A percentile compares a stretch with the other conserved stretches of the same genome.
Conservation (phyloP, 129 eudicot genomes). For the Saussurea involucrata region DNA sequence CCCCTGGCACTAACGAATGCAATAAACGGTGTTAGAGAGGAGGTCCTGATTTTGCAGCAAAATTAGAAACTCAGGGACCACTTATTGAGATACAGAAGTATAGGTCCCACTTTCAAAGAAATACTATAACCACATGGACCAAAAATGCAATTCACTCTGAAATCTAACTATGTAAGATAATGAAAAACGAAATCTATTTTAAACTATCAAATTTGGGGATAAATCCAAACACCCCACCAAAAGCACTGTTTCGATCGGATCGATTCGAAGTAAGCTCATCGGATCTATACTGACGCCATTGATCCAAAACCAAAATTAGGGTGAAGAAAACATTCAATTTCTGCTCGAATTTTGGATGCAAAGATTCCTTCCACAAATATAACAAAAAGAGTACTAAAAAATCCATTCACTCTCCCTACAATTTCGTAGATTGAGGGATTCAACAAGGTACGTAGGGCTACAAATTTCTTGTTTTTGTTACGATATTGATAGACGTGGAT, state of each 20-base stretch:
- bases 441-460: constrained; percentile 4
- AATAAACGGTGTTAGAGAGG: too few relatives aligned
- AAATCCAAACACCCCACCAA: neutral
- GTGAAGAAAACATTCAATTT: neutral
- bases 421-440: neutral
- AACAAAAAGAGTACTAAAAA: neutral
- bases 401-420: neutral
- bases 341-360: neutral
- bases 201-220: too few relatives aligned
- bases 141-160: too few relatives aligned
- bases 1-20: too few relatives aligned
- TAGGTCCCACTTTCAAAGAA: too few relatives aligned
- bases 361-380: neutral
- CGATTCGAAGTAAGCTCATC: neutral
- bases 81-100: too few relatives aligned
- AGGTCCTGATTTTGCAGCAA: too few relatives aligned
- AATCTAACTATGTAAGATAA: too few relatives aligned
- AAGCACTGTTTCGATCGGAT: neutral
- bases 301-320: neutral
- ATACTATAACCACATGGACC: too few relatives aligned
- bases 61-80: too few relatives aligned
- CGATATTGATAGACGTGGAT: neutral
- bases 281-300: neutral
- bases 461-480: neutral
- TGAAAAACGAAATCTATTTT: too few relatives aligned